These are phyloP conservation scores for Gomphus sp. DNA, from an alignment of 1,284 basidiomycete genomes.

Conservation along the genomic window DNA sequence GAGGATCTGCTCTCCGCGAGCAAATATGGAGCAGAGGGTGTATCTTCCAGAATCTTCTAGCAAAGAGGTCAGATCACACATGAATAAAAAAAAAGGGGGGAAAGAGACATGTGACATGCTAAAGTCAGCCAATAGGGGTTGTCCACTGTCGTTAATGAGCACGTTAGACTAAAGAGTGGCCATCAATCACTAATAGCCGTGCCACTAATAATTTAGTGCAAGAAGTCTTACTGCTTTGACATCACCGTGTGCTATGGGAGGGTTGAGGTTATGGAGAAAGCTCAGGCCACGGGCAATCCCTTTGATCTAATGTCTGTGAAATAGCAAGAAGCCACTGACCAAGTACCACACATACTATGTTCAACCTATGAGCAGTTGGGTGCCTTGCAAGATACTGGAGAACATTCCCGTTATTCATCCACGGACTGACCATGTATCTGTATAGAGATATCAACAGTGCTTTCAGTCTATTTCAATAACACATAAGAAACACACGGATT, in stretches of 20 bases:
- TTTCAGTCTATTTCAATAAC: background rate
- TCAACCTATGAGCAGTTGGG: constrained; percentile 26
- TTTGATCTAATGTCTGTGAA: constrained; percentile 34
- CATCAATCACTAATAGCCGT: too few relatives aligned
- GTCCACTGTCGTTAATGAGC: too few relatives aligned
- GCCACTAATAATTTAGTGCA: too few relatives aligned
- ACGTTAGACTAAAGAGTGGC: too few relatives aligned
- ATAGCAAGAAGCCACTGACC: too few relatives aligned
- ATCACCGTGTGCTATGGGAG: constrained; percentile 45
- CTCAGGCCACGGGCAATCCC: constrained; percentile 36
- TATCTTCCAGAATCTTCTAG: too few relatives aligned
- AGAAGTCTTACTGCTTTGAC: constrained; percentile 34
- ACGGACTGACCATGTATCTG: constrained; percentile 49
- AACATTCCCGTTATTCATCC: constrained; percentile 42
- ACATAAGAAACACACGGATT: constrained; percentile 3
- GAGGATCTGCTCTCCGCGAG: too few relatives aligned
- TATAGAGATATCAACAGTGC: background rate
- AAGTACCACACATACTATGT: constrained; percentile 24
- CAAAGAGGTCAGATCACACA: too few relatives aligned
- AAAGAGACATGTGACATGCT: too few relatives aligned
- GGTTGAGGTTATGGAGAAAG: constrained; percentile 39
- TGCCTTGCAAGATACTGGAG: constrained; percentile 34
- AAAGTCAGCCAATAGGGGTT: too few relatives aligned
- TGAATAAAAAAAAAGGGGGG: too few relatives aligned
- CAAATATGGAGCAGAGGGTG: too few relatives aligned